Conservation (phyloP, 2,329 filamentous ascomycete genomes). For the Metarhizium rileyi region DNA sequence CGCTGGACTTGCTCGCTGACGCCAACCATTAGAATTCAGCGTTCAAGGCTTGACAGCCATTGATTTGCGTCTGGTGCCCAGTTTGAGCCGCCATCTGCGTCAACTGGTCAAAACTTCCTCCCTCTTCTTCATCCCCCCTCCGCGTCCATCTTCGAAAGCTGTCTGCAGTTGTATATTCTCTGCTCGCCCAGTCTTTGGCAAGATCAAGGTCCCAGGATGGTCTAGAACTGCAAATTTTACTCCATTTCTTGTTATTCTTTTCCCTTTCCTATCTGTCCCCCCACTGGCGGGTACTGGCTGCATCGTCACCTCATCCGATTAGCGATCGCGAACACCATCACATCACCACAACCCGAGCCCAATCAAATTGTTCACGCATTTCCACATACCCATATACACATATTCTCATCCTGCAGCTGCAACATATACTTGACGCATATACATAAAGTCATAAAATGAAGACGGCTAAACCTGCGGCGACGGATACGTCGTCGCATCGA, state of each 20-base stretch:
- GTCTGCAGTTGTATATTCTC: background rate
- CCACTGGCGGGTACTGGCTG: background rate
- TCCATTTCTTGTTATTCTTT: background rate
- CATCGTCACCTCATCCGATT: background rate
- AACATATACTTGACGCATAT: background rate
- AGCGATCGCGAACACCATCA: background rate
- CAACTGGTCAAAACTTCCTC: background rate
- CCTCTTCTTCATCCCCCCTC: background rate
- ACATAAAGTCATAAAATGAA: slow-evolving; percentile 42
- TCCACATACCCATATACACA: background rate
- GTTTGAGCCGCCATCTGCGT: background rate
- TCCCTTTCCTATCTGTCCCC: background rate
- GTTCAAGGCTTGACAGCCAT: no score
- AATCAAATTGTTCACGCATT: background rate
- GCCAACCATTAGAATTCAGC: no score
- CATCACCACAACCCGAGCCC: background rate
- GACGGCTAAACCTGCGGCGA: slow-evolving; percentile 38
- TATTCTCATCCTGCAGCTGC: background rate
- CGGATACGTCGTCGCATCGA: slow-evolving; percentile 39
- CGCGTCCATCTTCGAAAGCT: background rate
- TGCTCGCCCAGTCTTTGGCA: slow-evolving; percentile 3
- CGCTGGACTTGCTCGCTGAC: no score
- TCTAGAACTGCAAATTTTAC: slow-evolving; percentile 1
- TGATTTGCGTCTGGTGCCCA: no score
- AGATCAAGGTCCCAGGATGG: slow-evolving; percentile 4